phyloP scores from a whole-genome alignment of 768 basidiomycete genomes.

The Podaxis sp. region DNA sequence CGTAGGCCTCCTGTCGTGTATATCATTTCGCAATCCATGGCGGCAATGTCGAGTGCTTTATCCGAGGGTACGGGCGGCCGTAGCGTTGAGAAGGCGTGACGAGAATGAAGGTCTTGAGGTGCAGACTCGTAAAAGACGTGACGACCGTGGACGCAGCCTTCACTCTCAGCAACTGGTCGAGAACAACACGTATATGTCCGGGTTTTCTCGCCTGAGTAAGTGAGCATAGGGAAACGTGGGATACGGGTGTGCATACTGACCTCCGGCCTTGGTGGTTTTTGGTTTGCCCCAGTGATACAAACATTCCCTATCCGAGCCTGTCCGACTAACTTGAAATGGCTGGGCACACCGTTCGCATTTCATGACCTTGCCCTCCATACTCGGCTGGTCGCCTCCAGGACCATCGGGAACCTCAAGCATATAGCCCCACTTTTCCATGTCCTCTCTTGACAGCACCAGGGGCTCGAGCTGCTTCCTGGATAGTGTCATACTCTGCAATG shows the following conservation, averaged over 20 bases:
- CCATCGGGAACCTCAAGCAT: slow-evolving; percentile 65
- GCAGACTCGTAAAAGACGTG: slow-evolving; percentile 91
- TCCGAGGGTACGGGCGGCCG: slow-evolving; percentile 23
- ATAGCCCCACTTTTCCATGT: slow-evolving; percentile 69
- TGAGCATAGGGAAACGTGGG: slow-evolving; percentile 8
- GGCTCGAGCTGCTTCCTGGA: slow-evolving; percentile 43
- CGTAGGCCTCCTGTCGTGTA: slow-evolving; percentile 93
- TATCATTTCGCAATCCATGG: slow-evolving; percentile 96
- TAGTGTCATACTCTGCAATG: slow-evolving; percentile 9
- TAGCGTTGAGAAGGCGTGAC: slow-evolving; percentile 67
- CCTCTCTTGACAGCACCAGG: slow-evolving; percentile 55
- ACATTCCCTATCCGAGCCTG: slow-evolving; percentile 61
- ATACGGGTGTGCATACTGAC: slow-evolving; percentile 35
- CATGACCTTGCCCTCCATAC: slow-evolving; percentile 54
- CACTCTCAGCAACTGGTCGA: slow-evolving; percentile 49
- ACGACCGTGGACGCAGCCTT: slow-evolving; percentile 74
- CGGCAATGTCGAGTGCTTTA: slow-evolving; percentile 68
- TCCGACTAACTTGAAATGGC: slow-evolving; percentile 64
- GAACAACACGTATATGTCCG: slow-evolving; percentile 81
- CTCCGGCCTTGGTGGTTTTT: slow-evolving; percentile 59
- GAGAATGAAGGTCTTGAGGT: slow-evolving; percentile 61
- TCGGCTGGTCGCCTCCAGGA: slow-evolving; percentile 62
- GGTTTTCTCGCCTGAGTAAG: slow-evolving; percentile 56
- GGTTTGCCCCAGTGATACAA: slow-evolving; percentile 81
- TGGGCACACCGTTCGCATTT: slow-evolving; percentile 81